Base-by-base conservation (phyloP, 1,284 basidiomycete genomes). In the Meira miltonrushii region DNA sequence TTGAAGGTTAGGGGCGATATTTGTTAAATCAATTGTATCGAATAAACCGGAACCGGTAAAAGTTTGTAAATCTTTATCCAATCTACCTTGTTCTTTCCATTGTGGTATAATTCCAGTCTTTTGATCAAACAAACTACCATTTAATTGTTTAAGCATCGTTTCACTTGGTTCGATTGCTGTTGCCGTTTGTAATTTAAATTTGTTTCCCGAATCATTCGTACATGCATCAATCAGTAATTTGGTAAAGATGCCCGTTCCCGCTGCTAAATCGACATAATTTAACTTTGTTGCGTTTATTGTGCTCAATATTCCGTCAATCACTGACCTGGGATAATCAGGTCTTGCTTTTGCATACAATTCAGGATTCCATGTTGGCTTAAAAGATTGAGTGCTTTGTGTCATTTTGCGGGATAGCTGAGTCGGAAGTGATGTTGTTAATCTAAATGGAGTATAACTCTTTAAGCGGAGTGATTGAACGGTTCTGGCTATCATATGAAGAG, bases 181-280 rank as follows among this genome's bases (percentile, higher is more conserved):
- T 7, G n/a, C 19, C 5, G 17, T 39, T 19, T 12, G 21, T 33
- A 53, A 33, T 15, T 41, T 12, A 53, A 40, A 33, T 4, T 39
- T 41, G 11, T 19, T 21, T 12, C n/a, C 5, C n/a, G 38, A 5
- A 5, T 33, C 37, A n/a, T 48, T 48, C 12, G 17, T n/a, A 43
- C 58, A 60, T 37, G 57, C 48, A 19, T 69, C 59, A 3, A 74
- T 63, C 12, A 76, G 54, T 48, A 72, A 62, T 5, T 72, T 62
- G 6, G 72, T 72, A 6, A 65, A 66, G 43, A 76, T 75, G 19
- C 74, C 74, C 2, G 74, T 76, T 2, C 74, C 74, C 0, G 71
- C 65, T 33, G 72, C 74, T 17, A 76, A 58, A 63, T 76, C 74
- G 44, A 70, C 65, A 38, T 75, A 60, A 21, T 66, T 67, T n/a